A percentile compares a stretch with the other conserved stretches of the same genome.
phyloP scores from a whole-genome alignment of 495 filamentous ascomycete genomes.

The Xylona heveae region DNA sequence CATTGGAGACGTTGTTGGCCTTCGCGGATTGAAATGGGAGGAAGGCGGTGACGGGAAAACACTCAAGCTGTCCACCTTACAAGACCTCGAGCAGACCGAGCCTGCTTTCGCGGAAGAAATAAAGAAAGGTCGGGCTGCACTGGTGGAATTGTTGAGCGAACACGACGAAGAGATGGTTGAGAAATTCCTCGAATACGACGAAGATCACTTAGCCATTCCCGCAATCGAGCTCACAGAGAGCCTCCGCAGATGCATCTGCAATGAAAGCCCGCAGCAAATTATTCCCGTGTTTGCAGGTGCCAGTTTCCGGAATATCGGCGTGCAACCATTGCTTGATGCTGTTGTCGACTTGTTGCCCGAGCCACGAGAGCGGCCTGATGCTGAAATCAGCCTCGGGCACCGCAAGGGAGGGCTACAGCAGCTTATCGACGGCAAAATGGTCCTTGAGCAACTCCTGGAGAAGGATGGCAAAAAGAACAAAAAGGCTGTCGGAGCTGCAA shows the following conservation, averaged over 20 bases:
- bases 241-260: slow-evolving; percentile 50
- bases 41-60: slow-evolving; percentile 46
- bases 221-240: slow-evolving; percentile 42
- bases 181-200: slow-evolving; percentile 52
- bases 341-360: slow-evolving; percentile 71
- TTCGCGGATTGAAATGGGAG: slow-evolving; percentile 28
- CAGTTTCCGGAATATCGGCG: slow-evolving; percentile 83
- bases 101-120: slow-evolving; percentile 43
- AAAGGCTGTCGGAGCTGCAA: too few species aligned
- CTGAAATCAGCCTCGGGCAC: slow-evolving; percentile 47
- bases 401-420: slow-evolving; percentile 26
- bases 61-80: slow-evolving; percentile 26
- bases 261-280: slow-evolving; percentile 36
- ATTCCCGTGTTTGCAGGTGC: slow-evolving; percentile 83
- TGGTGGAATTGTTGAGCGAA: slow-evolving; percentile 71
- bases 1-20: slow-evolving; percentile 57
- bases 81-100: slow-evolving; percentile 29
- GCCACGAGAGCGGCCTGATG: slow-evolving; percentile 55
- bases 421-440: slow-evolving; percentile 28
- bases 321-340: slow-evolving; percentile 80
- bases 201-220: slow-evolving; percentile 47
- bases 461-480: slow-evolving; percentile 13
- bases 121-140: slow-evolving; percentile 45
- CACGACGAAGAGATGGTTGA: slow-evolving; percentile 75
- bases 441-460: slow-evolving; percentile 23